Conservation (phyloP, 164 flowering plant genomes). For the Dillenia turbinata region DNA sequence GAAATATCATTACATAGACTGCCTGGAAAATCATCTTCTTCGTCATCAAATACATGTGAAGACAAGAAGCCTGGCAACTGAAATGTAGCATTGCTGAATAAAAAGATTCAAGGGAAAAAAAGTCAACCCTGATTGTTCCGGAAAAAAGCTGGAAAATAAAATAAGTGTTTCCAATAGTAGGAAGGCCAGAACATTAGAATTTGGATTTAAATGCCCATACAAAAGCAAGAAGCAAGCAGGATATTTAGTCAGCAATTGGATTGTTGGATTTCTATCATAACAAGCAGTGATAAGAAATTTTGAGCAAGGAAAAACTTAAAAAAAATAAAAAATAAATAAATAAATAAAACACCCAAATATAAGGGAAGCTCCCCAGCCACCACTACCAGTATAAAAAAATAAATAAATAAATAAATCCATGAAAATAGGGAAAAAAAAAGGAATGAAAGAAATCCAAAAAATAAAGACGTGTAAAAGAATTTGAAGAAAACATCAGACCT, state of each 20-base stretch:
- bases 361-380: too few species aligned
- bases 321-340: too few species aligned
- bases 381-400: background rate
- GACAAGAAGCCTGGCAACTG: slow-evolving; percentile 85
- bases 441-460: background rate
- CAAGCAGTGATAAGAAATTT: too few species aligned
- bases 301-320: too few species aligned
- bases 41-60: slow-evolving; percentile 71
- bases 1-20: slow-evolving; percentile 30
- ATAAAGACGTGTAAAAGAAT: too few species aligned
- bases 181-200: too few species aligned
- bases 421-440: background rate
- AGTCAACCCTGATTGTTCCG: too few species aligned
- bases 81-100: slow-evolving; percentile 85
- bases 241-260: too few species aligned
- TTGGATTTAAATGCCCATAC: too few species aligned
- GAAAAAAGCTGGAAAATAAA: slow-evolving; percentile 1
- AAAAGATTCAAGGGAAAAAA: background rate
- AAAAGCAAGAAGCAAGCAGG: too few species aligned
- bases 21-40: slow-evolving; percentile 52
- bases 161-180: slow-evolving; percentile 2
- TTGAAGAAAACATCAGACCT: slow-evolving; percentile 41
- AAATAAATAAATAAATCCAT: background rate
- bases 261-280: too few species aligned
- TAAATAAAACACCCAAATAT: too few species aligned